A percentile compares a stretch with the other conserved stretches of the same genome.
These are phyloP conservation scores for Jatropha multifida DNA, from an alignment of 441 rosid species.

Conservation along the genomic window DNA sequence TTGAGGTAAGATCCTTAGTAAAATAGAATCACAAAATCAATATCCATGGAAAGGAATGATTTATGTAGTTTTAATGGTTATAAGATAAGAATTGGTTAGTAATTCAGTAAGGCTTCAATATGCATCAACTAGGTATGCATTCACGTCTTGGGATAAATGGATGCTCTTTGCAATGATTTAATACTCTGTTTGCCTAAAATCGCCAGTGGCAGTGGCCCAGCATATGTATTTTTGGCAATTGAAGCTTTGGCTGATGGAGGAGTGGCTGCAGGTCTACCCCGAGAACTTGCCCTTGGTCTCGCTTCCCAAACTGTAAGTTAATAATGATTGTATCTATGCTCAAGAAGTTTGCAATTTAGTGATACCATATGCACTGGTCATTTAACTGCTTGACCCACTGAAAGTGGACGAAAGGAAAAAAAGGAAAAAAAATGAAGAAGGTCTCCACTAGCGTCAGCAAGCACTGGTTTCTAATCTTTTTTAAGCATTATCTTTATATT, in stretches of 20 bases:
- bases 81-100: not conserved
- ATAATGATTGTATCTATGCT: not conserved
- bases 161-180: constrained; percentile 5
- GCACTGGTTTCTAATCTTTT: too few relatives aligned
- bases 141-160: too few relatives aligned
- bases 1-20: constrained; percentile 54
- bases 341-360: not conserved
- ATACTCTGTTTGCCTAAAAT: constrained; percentile 11
- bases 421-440: too few relatives aligned
- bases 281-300: constrained; percentile 82
- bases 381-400: too few relatives aligned
- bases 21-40: not conserved
- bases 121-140: not conserved
- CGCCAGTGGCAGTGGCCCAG: constrained; percentile 91
- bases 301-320: constrained; percentile 87
- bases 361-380: not conserved
- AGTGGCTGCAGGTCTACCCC: constrained; percentile 93
- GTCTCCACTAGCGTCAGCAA: too few relatives aligned
- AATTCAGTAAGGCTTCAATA: not conserved
- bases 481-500: too few relatives aligned
- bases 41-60: not conserved
- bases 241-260: constrained; percentile 99
- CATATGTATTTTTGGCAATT: constrained; percentile 78
- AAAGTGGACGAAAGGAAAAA: too few relatives aligned
- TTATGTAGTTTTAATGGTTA: not conserved